A percentile compares a stretch with the other conserved stretches of the same genome.
These are phyloP conservation scores for Lippia alba DNA, from an alignment of 305 asterid genomes.

Conservation along the genomic window DNA sequence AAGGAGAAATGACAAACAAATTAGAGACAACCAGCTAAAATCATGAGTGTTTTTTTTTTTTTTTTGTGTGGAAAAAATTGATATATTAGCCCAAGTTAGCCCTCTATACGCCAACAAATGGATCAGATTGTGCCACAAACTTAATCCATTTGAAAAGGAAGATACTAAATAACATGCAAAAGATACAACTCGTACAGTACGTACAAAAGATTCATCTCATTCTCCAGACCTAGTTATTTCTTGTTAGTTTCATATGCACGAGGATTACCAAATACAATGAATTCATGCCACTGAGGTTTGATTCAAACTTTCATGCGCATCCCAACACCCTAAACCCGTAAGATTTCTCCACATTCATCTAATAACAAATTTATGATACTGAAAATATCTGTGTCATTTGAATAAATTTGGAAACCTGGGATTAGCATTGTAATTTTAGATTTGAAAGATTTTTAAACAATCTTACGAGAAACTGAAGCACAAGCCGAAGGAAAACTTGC, in stretches of 20 bases:
- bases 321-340: neutral
- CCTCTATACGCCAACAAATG: too few species aligned
- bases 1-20: constrained; percentile 30
- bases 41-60: constrained; percentile 13
- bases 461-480: constrained; percentile 7
- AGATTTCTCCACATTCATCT: constrained; percentile 1
- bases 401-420: neutral
- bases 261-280: neutral
- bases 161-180: neutral
- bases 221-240: too few species aligned
- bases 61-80: too few species aligned
- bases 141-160: too few species aligned
- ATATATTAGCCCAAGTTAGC: too few species aligned
- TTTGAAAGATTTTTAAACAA: neutral
- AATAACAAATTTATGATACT: neutral
- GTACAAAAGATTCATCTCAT: too few species aligned
- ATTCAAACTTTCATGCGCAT: neutral
- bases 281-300: neutral
- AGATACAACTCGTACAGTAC: neutral
- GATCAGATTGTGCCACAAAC: too few species aligned
- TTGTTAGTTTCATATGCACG: too few species aligned
- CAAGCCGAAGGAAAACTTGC: constrained; percentile 1
- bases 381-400: neutral
- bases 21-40: constrained; percentile 9
- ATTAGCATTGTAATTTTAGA: constrained; percentile 3